Conservation (phyloP, 805 yeast genomes). For the Hanseniaspora clermontiae region DNA sequence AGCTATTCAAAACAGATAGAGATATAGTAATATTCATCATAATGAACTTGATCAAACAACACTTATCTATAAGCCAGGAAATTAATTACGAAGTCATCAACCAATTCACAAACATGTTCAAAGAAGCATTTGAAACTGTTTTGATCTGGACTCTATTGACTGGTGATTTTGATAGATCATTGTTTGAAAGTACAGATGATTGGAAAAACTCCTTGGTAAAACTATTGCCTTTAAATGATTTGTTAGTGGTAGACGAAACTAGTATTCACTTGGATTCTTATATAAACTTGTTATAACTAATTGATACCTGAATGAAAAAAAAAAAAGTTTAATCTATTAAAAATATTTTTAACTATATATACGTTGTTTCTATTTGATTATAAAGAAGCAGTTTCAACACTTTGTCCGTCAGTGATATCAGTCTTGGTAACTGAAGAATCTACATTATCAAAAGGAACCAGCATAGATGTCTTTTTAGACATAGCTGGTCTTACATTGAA, state of each 20-base stretch:
- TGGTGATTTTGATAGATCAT: slow-evolving; percentile 10
- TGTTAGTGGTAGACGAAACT: neutral
- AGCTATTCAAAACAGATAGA: neutral
- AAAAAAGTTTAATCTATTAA: neutral
- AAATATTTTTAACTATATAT: neutral
- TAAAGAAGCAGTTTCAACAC: slow-evolving; percentile 13
- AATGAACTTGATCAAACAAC: neutral
- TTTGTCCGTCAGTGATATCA: slow-evolving; percentile 11
- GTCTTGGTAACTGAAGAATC: slow-evolving; percentile 9
- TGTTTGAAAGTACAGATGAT: neutral
- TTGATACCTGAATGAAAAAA: neutral
- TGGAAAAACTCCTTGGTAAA: neutral
- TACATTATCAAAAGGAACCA: slow-evolving; percentile 12
- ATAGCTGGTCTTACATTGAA: neutral
- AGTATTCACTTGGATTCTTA: neutral
- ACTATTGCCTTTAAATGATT: neutral
- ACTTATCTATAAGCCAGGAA: neutral
- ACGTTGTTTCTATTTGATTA: neutral
- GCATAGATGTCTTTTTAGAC: slow-evolving; percentile 2
- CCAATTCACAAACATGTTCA: neutral
- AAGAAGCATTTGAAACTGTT: slow-evolving; percentile 7
- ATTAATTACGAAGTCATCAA: neutral
- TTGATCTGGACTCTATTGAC: slow-evolving; percentile 9
- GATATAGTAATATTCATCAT: neutral
- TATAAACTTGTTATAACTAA: neutral